Percentiles rank a stretch among this genome's conserved stretches.
Conservation (phyloP, 2,329 filamentous ascomycete genomes). For the Penicillium hesseltinei region DNA sequence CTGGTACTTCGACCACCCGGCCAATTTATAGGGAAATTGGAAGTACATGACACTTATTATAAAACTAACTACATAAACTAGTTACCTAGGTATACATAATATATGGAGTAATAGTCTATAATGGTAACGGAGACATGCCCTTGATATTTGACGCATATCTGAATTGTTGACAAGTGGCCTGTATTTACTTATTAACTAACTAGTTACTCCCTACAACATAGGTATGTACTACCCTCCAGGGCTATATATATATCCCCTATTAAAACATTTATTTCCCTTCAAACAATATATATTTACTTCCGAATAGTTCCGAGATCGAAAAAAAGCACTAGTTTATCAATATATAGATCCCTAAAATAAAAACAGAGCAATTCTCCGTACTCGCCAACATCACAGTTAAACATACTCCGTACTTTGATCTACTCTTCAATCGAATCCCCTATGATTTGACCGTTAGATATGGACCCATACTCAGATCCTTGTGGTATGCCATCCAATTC, state of each 20-base stretch:
- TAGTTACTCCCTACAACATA: too few relatives aligned
- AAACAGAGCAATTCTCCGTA: background rate
- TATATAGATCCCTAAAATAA: background rate
- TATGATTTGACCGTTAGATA: conserved; percentile 4
- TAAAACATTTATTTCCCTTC: background rate
- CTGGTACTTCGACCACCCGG: background rate
- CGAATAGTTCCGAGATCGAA: background rate
- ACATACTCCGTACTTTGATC: background rate
- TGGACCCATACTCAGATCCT: conserved; percentile 27
- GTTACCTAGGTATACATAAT: too few relatives aligned
- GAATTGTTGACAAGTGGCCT: conserved; percentile 9
- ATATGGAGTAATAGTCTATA: background rate
- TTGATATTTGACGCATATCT: background rate
- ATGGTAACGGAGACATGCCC: background rate
- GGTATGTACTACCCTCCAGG: too few relatives aligned
- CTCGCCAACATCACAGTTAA: background rate
- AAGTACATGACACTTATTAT: background rate
- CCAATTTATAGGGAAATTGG: background rate
- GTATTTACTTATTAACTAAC: background rate
- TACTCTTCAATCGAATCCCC: background rate
- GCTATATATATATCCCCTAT: background rate
- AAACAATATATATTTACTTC: background rate
- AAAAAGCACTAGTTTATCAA: background rate
- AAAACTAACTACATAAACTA: too few relatives aligned
- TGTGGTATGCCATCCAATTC: conserved; percentile 39